Evolutionary conservation across 2,329 filamentous ascomycete species (phyloP), one percentile per base, ranked within the genome.

Genomic region (Chrysosporium keratinophilum): DNA sequence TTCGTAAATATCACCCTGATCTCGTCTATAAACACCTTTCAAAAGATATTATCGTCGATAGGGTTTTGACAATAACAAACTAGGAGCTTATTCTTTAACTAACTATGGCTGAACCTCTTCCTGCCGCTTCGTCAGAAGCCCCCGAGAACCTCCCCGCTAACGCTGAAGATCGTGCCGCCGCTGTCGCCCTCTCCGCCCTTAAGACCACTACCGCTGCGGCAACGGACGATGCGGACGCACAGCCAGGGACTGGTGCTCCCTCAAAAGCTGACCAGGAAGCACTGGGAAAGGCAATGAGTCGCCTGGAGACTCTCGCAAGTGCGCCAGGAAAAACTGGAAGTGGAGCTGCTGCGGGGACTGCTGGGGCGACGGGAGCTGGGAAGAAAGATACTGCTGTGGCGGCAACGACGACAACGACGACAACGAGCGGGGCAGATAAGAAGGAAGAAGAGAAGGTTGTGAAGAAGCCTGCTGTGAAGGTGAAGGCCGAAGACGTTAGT

Each of bases 101-200:
- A 15, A 54, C 31, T n/a, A 54, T 50, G 47, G 40, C 50, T 14
- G 42, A 52, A 41, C 43, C 50, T 20, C 34, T 44, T 14, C 12
- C 48, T 23, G 15, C 65, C 34, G 61, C 66, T 33, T 69, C 67
- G 44, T 64, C 64, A 34, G 65, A 69, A 28, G 60, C 67, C 17
- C 57, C 58, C 33, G 64, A 69, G 33, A 65, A 67, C 37, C 63
- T 68, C 43, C 71, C 73, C 41, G 64, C 67, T 35, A 73, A 71
- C 57, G 72, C 73, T 31, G 74, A 76, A 66, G 74, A 76, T 62
- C 74, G 74, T 61, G 75, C 74, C 63, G 73, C 74, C 10, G 74
- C 74, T 15, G 74, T 72, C 12, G 74, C 74, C 7, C 72, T 76
- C 48, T 74, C 71, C 56, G 67, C 74, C 35, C 69, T 76, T 37